Evolutionary conservation across 345 rosid genomes (phyloP).

Genomic region (Populus deltoides): DNA sequence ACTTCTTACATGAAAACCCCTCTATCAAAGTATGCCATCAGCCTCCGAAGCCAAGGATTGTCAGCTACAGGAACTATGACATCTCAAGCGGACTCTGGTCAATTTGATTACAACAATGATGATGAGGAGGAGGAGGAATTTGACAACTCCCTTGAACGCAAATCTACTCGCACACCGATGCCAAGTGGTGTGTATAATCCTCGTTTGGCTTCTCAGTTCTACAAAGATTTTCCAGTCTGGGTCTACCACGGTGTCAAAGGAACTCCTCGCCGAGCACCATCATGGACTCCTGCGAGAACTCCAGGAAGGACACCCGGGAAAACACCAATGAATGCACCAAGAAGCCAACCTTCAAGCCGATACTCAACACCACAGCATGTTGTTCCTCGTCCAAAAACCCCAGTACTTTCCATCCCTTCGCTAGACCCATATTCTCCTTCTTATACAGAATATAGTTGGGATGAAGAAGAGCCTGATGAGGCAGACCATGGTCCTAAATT

Average conservation of each 20-base stretch:
- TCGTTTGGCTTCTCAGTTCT: conserved; percentile 59
- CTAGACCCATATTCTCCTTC: conserved; percentile 28
- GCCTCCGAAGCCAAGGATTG: conserved; percentile 40
- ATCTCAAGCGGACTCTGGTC: conserved; percentile 23
- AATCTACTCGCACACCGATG: conserved; percentile 36
- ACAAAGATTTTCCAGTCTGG: conserved; percentile 66
- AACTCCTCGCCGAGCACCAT: conserved; percentile 48
- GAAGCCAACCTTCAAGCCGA: conserved; percentile 32
- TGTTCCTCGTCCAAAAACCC: conserved; percentile 31
- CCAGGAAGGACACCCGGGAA: conserved; percentile 43
- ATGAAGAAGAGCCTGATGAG: conserved; percentile 45
- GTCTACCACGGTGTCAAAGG: conserved; percentile 49
- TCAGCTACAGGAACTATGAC: conserved; percentile 31
- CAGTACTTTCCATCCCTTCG: conserved; percentile 24
- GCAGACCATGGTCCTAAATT: conserved; percentile 47
- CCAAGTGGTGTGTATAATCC: conserved; percentile 43
- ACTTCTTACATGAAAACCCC: conserved; percentile 24
- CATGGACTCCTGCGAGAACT: conserved; percentile 63
- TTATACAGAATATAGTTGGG: conserved; percentile 33
- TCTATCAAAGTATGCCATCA: conserved; percentile 35
- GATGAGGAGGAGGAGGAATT: conserved; percentile 36
- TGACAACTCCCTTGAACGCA: conserved; percentile 55
- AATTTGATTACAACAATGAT: conserved; percentile 18
- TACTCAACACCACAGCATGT: conserved; percentile 29
- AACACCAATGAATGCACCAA: conserved; percentile 27